Conservation (phyloP, 169 alveolate species). For the Plasmodium vivax region DNA sequence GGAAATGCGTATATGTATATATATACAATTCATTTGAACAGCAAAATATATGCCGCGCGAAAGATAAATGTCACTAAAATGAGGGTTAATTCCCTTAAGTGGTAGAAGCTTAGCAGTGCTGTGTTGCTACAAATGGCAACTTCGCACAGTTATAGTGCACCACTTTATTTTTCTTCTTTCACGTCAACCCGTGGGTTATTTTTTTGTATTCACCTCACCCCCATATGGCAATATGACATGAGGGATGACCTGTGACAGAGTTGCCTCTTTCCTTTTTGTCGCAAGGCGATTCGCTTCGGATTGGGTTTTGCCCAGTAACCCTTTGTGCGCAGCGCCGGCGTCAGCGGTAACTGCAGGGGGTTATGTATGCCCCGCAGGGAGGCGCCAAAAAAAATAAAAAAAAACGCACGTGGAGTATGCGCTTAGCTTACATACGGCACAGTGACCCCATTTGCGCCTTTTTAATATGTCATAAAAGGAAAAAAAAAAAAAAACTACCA, state of each 20-base stretch:
- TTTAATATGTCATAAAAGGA: background rate
- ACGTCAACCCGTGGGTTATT: background rate
- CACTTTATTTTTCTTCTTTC: background rate
- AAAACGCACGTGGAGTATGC: background rate
- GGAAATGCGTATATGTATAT: background rate
- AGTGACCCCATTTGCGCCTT: background rate
- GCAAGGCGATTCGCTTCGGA: background rate
- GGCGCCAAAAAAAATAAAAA: background rate
- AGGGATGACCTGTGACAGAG: background rate
- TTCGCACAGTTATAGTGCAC: background rate
- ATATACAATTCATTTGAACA: too few relatives aligned
- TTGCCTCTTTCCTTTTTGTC: background rate
- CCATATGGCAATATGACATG: background rate
- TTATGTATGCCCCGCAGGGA: background rate
- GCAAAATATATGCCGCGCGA: background rate
- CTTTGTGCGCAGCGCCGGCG: background rate
- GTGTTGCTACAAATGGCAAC: background rate
- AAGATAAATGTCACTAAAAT: background rate
- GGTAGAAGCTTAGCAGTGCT: background rate
- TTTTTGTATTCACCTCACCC: background rate
- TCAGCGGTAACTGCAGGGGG: slow-evolving; percentile 68
- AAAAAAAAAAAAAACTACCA: background rate
- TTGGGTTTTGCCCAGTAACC: background rate
- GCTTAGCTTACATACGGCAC: background rate
- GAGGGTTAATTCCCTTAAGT: background rate